Evolutionary conservation across 306 rosid species (phyloP).

Genomic region (Quillaja saponaria): DNA sequence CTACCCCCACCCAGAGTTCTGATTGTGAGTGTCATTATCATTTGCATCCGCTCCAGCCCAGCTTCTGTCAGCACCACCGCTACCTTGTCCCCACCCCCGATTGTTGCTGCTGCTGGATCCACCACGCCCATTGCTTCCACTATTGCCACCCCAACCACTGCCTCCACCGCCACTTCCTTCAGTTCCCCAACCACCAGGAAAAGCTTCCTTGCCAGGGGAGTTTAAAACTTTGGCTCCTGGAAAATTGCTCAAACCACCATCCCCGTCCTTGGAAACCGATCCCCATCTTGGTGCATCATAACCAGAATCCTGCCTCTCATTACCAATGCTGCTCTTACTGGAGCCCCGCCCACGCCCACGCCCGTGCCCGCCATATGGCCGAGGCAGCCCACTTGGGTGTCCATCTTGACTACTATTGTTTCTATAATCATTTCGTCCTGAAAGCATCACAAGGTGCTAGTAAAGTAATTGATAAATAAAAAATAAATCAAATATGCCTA

Average conservation of each 20-base stretch:
- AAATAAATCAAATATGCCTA: background rate
- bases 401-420: conserved; percentile 60
- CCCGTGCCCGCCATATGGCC: conserved; percentile 78
- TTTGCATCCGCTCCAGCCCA: conserved; percentile 33
- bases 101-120: no score
- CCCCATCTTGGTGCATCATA: conserved; percentile 61
- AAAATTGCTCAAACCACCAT: conserved; percentile 63
- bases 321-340: conserved; percentile 41
- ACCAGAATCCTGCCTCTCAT: conserved; percentile 70
- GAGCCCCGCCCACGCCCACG: conserved; percentile 84
- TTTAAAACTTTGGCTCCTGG: conserved; percentile 81
- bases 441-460: background rate
- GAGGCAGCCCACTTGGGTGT: conserved; percentile 92
- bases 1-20: conserved; percentile 55
- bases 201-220: conserved; percentile 89
- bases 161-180: conserved; percentile 43
- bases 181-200: conserved; percentile 77
- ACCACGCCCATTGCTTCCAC: no score
- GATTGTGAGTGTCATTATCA: conserved; percentile 37
- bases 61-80: no score
- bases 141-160: conserved; percentile 26
- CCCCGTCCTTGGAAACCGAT: conserved; percentile 60
- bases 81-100: no score
- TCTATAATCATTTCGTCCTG: conserved; percentile 68
- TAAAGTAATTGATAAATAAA: no score